Conservation (phyloP, 768 basidiomycete genomes). For the Floccularia luteovirens region DNA sequence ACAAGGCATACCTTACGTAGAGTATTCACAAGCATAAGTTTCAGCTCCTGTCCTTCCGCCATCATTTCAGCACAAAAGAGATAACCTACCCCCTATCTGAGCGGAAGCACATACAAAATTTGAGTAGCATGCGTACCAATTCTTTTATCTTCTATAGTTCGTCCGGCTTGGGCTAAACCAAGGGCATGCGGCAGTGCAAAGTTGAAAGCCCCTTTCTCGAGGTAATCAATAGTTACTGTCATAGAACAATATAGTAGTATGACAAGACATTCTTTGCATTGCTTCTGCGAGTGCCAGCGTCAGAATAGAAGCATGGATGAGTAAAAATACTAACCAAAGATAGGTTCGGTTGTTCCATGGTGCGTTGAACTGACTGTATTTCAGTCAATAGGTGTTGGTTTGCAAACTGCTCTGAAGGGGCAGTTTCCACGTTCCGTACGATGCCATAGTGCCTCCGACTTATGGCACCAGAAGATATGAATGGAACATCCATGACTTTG, state of each 20-base stretch:
- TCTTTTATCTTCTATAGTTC: slow-evolving; percentile 51
- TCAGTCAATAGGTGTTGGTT: slow-evolving; percentile 57
- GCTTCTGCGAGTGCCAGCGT: slow-evolving; percentile 33
- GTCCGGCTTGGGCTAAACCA: slow-evolving; percentile 67
- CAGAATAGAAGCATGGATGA: slow-evolving; percentile 6
- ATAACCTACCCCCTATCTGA: slow-evolving; percentile 45
- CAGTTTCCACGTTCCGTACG: slow-evolving; percentile 65
- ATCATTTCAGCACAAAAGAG: slow-evolving; percentile 71
- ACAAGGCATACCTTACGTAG: slow-evolving; percentile 71
- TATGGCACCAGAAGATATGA: slow-evolving; percentile 70
- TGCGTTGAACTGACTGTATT: slow-evolving; percentile 45
- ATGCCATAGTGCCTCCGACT: slow-evolving; percentile 71
- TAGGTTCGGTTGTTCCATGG: slow-evolving; percentile 40
- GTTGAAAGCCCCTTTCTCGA: slow-evolving; percentile 39
- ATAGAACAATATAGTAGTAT: slow-evolving; percentile 65
- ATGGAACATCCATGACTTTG: slow-evolving; percentile 66
- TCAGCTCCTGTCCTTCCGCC: slow-evolving; percentile 59
- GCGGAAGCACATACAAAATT: slow-evolving; percentile 2
- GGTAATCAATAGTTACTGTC: slow-evolving; percentile 33
- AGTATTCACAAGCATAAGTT: slow-evolving; percentile 83
- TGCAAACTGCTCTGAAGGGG: slow-evolving; percentile 45
- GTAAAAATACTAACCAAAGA: slow-evolving; percentile 39
- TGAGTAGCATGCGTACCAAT: slow-evolving; percentile 38
- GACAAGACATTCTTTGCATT: slow-evolving; percentile 60
- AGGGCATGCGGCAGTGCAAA: slow-evolving; percentile 75